phyloP scores from a whole-genome alignment of 2,329 filamentous ascomycete genomes.

The Fusarium sp. region DNA sequence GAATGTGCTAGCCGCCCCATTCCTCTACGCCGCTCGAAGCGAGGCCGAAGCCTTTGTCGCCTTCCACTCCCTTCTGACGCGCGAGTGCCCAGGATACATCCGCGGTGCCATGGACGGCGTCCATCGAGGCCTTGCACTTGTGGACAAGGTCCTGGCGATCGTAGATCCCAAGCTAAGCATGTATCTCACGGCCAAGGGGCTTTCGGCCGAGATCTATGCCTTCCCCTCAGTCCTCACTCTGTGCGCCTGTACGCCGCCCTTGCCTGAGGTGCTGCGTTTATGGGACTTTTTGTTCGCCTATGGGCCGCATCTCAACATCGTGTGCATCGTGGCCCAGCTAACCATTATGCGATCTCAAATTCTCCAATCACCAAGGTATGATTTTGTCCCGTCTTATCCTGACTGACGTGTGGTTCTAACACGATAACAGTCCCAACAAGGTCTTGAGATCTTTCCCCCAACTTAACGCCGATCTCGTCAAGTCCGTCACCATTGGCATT shows the following conservation, averaged over 20 bases:
- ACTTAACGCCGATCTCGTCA: conserved; percentile 85
- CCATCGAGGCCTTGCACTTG: conserved; percentile 88
- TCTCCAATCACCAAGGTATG: conserved; percentile 83
- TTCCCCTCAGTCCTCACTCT: conserved; percentile 95
- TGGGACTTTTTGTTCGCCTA: conserved; percentile 99
- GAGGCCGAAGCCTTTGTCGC: conserved; percentile 95
- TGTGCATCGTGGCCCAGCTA: conserved; percentile 96
- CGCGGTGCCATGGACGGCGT: conserved; percentile 97
- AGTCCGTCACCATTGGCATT: conserved; percentile 85
- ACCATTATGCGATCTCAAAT: conserved; percentile 89
- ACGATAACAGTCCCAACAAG: conserved; percentile 82
- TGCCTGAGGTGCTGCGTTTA: conserved; percentile 90
- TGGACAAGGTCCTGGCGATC: conserved; percentile 91
- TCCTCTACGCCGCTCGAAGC: conserved; percentile 92
- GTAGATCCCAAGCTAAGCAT: conserved; percentile 89
- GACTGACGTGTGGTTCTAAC: conserved; percentile 36
- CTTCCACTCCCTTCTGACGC: conserved; percentile 88
- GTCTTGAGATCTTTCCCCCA: conserved; percentile 89
- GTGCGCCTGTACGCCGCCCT: conserved; percentile 93
- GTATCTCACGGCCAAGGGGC: conserved; percentile 86
- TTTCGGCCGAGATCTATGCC: conserved; percentile 94
- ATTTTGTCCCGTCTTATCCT: background rate
- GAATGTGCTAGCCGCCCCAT: conserved; percentile 97
- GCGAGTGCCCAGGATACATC: conserved; percentile 93
- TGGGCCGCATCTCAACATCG: conserved; percentile 91